Conservation (phyloP, 140 eudicot genomes). For the Senecio squalidus region DNA sequence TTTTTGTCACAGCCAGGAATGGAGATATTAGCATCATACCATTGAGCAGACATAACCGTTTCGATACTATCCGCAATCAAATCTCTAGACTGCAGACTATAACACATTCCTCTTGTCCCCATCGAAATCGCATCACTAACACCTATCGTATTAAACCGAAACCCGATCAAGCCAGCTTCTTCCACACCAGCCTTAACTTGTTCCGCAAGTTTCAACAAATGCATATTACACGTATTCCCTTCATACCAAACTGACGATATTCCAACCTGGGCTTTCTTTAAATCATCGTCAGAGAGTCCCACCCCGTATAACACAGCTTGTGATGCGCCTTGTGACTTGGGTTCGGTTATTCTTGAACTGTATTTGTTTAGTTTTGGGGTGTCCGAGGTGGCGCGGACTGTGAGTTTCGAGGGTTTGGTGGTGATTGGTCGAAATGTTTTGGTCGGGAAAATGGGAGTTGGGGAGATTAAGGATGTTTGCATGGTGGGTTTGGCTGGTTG, state of each 20-base stretch:
- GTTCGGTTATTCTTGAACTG: conserved; percentile 80
- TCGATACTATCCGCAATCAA: conserved; percentile 99
- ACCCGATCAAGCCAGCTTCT: conserved; percentile 89
- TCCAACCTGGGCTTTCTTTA: conserved; percentile 81
- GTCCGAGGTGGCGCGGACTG: conserved; percentile 15
- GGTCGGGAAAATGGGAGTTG: too few species aligned
- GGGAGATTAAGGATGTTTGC: too few species aligned
- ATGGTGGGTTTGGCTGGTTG: too few species aligned
- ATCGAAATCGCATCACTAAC: conserved; percentile 98
- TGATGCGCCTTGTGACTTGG: conserved; percentile 93
- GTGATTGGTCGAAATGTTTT: too few species aligned
- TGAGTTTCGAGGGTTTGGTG: conserved; percentile 18
- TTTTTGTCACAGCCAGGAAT: conserved; percentile 98
- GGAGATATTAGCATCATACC: conserved; percentile 97
- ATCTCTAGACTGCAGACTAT: conserved; percentile 91
- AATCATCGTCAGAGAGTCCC: conserved; percentile 80
- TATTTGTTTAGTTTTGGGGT: conserved; percentile 57
- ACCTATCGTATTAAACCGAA: conserved; percentile 93
- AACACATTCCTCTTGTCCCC: conserved; percentile 99
- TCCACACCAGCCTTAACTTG: conserved; percentile 82
- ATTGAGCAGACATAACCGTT: conserved; percentile 97
- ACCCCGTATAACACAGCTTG: conserved; percentile 93
- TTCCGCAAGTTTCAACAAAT: conserved; percentile 68
- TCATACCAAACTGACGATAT: conserved; percentile 98
- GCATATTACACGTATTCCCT: conserved; percentile 98